A percentile compares a stretch with the other conserved stretches of the same genome.
These are phyloP conservation scores for Aspergillus eucalypticola DNA, from an alignment of 2,329 filamentous ascomycete species.

Conservation along the genomic window DNA sequence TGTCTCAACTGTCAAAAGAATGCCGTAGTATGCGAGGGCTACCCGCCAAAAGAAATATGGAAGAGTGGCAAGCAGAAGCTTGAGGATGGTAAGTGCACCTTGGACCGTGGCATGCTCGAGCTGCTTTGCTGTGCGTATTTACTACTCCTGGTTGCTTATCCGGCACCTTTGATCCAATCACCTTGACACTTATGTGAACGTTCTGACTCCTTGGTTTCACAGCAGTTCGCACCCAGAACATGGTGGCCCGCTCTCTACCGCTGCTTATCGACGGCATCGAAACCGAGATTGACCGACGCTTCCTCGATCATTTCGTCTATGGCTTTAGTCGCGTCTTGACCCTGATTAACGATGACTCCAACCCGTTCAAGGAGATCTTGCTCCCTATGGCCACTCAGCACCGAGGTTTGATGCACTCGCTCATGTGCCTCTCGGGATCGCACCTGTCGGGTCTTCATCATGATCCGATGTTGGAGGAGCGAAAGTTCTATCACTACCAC, in stretches of 20 bases:
- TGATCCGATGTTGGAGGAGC: slow-evolving; percentile 53
- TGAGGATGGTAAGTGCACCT: slow-evolving; percentile 57
- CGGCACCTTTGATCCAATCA: background rate
- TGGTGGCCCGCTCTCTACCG: slow-evolving; percentile 49
- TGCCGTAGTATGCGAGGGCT: slow-evolving; percentile 86
- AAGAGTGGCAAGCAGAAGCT: slow-evolving; percentile 77
- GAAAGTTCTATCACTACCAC: slow-evolving; percentile 58
- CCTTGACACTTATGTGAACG: background rate
- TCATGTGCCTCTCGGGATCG: slow-evolving; percentile 78
- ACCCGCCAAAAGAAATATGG: slow-evolving; percentile 84
- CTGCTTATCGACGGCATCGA: slow-evolving; percentile 78
- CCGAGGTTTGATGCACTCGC: slow-evolving; percentile 83
- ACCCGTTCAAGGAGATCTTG: slow-evolving; percentile 82
- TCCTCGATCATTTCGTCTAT: slow-evolving; percentile 80
- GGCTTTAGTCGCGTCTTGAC: slow-evolving; percentile 79
- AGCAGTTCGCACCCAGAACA: slow-evolving; percentile 35
- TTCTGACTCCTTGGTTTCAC: slow-evolving; percentile 11
- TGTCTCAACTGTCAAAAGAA: slow-evolving; percentile 86
- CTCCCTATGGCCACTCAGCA: slow-evolving; percentile 79
- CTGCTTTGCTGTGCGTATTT: background rate
- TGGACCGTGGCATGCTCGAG: background rate
- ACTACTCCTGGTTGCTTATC: background rate
- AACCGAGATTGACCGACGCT: slow-evolving; percentile 73
- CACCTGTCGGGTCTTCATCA: slow-evolving; percentile 61
- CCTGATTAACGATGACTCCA: slow-evolving; percentile 75